Conservation (phyloP, 2,329 filamentous ascomycete species). For the Sporothrix luriei region DNA sequence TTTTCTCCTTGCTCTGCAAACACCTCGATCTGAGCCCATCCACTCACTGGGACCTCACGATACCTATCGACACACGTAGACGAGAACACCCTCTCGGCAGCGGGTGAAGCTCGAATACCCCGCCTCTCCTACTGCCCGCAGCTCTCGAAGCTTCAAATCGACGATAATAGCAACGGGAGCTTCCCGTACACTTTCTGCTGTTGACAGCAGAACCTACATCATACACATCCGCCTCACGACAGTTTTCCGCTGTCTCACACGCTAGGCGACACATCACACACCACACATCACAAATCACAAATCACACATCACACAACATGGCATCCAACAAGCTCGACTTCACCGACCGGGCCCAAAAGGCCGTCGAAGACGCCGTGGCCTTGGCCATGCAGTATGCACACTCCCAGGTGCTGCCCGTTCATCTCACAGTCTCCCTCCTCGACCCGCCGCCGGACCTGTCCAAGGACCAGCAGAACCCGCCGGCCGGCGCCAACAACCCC, state of each 20-base stretch:
- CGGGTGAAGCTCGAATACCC: slow-evolving; percentile 5
- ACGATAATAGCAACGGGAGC: neutral
- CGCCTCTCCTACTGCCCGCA: neutral
- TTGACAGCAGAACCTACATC: slow-evolving; percentile 22
- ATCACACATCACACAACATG: slow-evolving; percentile 52
- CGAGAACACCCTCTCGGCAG: slow-evolving; percentile 7
- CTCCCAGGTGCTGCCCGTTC: slow-evolving; percentile 85
- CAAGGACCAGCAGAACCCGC: slow-evolving; percentile 79
- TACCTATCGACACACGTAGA: slow-evolving; percentile 15
- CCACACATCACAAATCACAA: slow-evolving; percentile 38
- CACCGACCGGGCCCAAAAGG: slow-evolving; percentile 88
- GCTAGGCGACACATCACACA: slow-evolving; percentile 36
- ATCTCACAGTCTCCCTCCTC: slow-evolving; percentile 81
- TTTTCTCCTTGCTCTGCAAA: neutral
- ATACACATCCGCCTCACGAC: neutral
- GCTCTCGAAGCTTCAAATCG: neutral
- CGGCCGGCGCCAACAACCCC: slow-evolving; percentile 58
- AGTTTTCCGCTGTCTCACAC: slow-evolving; percentile 13
- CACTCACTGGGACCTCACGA: slow-evolving; percentile 33
- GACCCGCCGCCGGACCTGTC: slow-evolving; percentile 74
- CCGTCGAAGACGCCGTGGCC: slow-evolving; percentile 83
- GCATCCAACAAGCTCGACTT: slow-evolving; percentile 80
- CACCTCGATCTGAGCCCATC: neutral
- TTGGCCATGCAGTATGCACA: slow-evolving; percentile 89
- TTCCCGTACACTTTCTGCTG: neutral